Conservation (phyloP, 2,329 filamentous ascomycete genomes). For the Apiospora sp. region DNA sequence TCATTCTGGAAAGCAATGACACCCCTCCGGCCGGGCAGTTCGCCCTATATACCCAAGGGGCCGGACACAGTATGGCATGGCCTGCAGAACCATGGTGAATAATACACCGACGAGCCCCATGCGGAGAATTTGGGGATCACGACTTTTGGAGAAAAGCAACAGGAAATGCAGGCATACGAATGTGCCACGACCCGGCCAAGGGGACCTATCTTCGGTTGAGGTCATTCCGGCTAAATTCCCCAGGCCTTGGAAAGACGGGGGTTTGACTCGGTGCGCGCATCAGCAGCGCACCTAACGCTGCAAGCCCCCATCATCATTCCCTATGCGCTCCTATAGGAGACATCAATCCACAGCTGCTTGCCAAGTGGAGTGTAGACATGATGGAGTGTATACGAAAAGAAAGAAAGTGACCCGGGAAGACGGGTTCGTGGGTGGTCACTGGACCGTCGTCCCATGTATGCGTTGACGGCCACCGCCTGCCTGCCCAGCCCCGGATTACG, state of each 20-base stretch:
- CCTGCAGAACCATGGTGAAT: background rate
- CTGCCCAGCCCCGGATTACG: slow-evolving; percentile 10
- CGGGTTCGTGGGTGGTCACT: slow-evolving; percentile 1
- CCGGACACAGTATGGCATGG: no score
- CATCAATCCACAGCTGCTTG: background rate
- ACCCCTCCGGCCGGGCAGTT: background rate
- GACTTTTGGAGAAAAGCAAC: slow-evolving; percentile 6
- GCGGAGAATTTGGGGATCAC: slow-evolving; percentile 19
- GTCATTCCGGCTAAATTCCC: slow-evolving; percentile 9
- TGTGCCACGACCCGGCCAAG: slow-evolving; percentile 9
- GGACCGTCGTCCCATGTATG: background rate
- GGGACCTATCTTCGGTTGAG: background rate
- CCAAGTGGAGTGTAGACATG: background rate
- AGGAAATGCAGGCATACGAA: background rate
- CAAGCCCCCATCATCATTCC: background rate
- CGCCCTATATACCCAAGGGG: background rate
- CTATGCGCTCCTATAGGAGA: slow-evolving; percentile 14
- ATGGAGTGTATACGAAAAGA: no score
- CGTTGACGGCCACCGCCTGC: background rate
- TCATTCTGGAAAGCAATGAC: slow-evolving; percentile 1
- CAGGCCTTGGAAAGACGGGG: slow-evolving; percentile 3
- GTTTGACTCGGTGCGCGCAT: slow-evolving; percentile 1
- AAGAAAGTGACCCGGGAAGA: slow-evolving; percentile 11
- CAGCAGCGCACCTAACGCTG: background rate
- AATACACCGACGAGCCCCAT: background rate